Evolutionary conservation across 768 basidiomycete genomes (phyloP), one percentile per base, ranked within the genome.

Genomic region (Boletus coccyginus): DNA sequence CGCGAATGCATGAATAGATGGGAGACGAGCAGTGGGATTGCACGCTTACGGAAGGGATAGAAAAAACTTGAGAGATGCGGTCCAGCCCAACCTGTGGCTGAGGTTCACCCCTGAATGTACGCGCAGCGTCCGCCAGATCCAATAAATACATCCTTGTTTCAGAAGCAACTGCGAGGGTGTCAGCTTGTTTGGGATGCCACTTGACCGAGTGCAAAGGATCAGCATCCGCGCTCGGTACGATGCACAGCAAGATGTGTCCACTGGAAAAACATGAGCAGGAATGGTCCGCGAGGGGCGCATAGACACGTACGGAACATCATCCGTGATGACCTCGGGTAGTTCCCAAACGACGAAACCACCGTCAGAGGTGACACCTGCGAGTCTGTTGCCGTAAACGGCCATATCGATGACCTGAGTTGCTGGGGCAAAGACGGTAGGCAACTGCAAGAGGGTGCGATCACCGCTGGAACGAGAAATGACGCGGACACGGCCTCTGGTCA

Each of bases 291-390:
- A 49, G 10, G 50, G 53, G 19, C 32, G 12, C 3, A 48, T 45
- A 19, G 43, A 52, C 29, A 83, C 89, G 68, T 74, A 92, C 90
- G 88, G 87, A 33, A 88, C 89, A 71, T 94, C 91, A 64, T 94
- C 92, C 13, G 85, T 90, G 67, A 94, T 90, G 51, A 86, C 69
- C 50, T 88, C 86, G 32, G 92, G 92, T 27, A 93, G 67, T 67
- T 93, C 88, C 92, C 92, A 93, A 7, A 93, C 87, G 33, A 93
- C 88, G 61, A 93, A 90, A 40, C 92, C 92, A 57, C 92, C 92
- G 63, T 94, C 92, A 3, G 88, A 89, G 0, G 92, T 93, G 12
- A 93, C 86, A 7, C 90, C 92, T 3, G 90, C 91, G 32, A 94
- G 81, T 45, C 91, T 77, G 70, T 92, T 91, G 24, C 84, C 86